Evolutionary conservation across 306 rosid genomes (phyloP).

Genomic region (Prosopis cineraria): DNA sequence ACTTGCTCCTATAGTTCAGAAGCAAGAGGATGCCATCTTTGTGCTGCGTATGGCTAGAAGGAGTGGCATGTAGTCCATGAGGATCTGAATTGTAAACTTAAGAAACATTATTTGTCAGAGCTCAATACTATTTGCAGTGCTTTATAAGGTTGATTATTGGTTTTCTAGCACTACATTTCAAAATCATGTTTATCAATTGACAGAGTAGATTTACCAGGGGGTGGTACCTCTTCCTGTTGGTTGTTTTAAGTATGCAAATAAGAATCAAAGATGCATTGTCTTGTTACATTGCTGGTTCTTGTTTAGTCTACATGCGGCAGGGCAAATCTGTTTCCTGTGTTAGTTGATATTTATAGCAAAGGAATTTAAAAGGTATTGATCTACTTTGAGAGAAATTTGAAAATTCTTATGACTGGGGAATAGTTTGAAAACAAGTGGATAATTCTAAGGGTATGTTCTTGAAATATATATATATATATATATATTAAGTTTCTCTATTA

Average conservation of each 20-base stretch:
- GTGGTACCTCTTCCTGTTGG: background rate
- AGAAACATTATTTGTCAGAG: background rate
- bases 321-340: background rate
- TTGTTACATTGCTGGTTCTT: background rate
- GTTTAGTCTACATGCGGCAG: background rate
- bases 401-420: background rate
- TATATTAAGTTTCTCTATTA: no score
- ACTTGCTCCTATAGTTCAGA: background rate
- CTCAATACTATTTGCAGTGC: background rate
- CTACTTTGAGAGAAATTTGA: background rate
- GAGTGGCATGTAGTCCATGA: background rate
- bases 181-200: background rate
- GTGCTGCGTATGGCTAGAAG: background rate
- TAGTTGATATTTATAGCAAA: background rate
- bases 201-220: background rate
- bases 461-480: no score
- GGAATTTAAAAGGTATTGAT: background rate
- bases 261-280: background rate
- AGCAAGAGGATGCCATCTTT: background rate
- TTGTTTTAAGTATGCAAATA: background rate
- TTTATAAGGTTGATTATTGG: background rate
- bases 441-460: background rate
- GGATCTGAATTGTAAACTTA: background rate
- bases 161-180: slow-evolving; percentile 10
- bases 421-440: background rate